These are phyloP conservation scores for Russula abietina DNA, from an alignment of 768 basidiomycete species.

Conservation along the genomic window DNA sequence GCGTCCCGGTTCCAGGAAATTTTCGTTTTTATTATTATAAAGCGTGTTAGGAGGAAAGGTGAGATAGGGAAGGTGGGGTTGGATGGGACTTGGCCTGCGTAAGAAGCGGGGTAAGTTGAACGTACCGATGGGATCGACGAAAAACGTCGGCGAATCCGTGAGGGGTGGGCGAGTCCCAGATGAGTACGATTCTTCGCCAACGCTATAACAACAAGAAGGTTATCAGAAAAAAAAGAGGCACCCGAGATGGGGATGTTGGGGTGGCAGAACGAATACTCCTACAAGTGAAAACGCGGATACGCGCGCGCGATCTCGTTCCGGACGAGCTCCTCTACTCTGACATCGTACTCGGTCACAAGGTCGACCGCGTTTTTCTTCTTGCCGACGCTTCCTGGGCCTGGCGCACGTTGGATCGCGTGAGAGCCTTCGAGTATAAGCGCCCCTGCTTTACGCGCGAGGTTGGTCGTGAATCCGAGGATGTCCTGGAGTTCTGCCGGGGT, in stretches of 20 bases:
- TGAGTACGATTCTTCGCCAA: constrained; percentile 91
- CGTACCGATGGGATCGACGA: constrained; percentile 88
- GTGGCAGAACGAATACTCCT: neutral
- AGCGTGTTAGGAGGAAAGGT: constrained; percentile 29
- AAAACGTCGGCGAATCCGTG: constrained; percentile 89
- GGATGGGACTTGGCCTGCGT: constrained; percentile 62
- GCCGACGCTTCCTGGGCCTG: constrained; percentile 46
- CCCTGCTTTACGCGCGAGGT: constrained; percentile 72
- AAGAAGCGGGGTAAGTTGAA: constrained; percentile 18
- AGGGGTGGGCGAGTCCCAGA: constrained; percentile 62
- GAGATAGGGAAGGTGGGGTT: constrained; percentile 72
- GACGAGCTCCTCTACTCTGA: constrained; percentile 83
- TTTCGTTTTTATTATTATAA: constrained; percentile 31
- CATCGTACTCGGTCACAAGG: constrained; percentile 92
- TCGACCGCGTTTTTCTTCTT: constrained; percentile 95
- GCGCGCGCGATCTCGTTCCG: constrained; percentile 53
- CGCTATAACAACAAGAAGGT: constrained; percentile 39
- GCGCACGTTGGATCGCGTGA: constrained; percentile 54
- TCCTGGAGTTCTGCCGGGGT: constrained; percentile 44
- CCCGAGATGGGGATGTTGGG: neutral
- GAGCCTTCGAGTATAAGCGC: constrained; percentile 71
- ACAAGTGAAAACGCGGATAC: constrained; percentile 84
- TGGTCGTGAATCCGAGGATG: constrained; percentile 61
- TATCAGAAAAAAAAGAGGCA: neutral
- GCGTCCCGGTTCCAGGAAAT: constrained; percentile 47